Percentiles rank a stretch among this genome's conserved stretches.
Conservation (phyloP, 1,284 basidiomycete genomes). For the Papiliotrema terrestris region DNA sequence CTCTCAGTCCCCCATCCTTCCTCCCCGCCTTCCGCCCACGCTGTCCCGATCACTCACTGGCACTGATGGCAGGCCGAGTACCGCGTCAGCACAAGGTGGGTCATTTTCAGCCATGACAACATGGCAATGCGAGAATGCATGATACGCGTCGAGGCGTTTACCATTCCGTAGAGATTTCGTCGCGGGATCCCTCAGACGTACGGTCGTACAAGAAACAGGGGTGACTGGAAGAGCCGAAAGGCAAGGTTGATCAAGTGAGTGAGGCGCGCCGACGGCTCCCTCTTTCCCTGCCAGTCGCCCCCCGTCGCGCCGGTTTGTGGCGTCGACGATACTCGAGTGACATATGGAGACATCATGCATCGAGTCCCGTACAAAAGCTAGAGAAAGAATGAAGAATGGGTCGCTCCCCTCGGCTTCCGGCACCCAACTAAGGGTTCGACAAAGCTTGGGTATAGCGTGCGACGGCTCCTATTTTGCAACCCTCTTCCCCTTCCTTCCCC, state of each 20-base stretch:
- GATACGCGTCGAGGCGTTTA: too few species aligned
- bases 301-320: too few species aligned
- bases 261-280: too few species aligned
- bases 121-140: not conserved
- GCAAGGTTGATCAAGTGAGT: too few species aligned
- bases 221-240: too few species aligned
- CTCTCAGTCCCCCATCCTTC: too few species aligned
- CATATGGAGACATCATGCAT: not conserved
- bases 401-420: conserved; percentile 49
- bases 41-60: not conserved
- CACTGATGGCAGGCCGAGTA: not conserved
- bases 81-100: not conserved
- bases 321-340: not conserved
- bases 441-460: conserved; percentile 52
- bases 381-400: conserved; percentile 4
- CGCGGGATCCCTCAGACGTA: too few species aligned
- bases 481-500: not conserved
- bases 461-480: conserved; percentile 47
- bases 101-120: not conserved
- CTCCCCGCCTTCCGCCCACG: too few species aligned
- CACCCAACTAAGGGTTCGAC: conserved; percentile 45
- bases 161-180: too few species aligned
- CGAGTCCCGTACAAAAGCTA: not conserved
- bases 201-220: too few species aligned
- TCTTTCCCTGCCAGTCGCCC: too few species aligned